These are phyloP conservation scores for Peronospora tabacina DNA, from an alignment of 352 stramenopile genomes.

Conservation along the genomic window DNA sequence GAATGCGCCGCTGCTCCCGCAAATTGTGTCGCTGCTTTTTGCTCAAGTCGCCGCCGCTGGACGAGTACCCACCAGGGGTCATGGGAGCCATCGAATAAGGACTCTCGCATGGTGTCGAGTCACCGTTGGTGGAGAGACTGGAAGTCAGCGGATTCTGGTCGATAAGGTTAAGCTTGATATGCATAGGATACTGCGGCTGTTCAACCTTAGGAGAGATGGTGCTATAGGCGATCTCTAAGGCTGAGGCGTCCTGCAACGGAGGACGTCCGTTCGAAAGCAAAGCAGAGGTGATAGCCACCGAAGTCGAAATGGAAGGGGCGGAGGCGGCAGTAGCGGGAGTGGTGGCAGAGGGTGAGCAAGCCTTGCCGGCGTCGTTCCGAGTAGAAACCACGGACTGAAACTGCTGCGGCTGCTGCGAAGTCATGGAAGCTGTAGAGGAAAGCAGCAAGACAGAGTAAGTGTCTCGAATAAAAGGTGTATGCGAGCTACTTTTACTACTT, in stretches of 20 bases:
- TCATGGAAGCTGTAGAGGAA: constrained; percentile 15
- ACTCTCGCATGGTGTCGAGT: constrained; percentile 63
- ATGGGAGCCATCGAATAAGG: constrained; percentile 55
- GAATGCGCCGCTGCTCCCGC: constrained; percentile 68
- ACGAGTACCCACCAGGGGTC: constrained; percentile 43
- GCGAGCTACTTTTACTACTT: neutral
- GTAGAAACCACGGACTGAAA: constrained; percentile 10
- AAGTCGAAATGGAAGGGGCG: neutral
- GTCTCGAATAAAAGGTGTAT: neutral
- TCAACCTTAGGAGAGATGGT: constrained; percentile 75
- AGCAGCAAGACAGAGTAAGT: constrained; percentile 7
- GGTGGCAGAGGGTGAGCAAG: constrained; percentile 2
- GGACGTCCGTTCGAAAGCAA: constrained; percentile 15
- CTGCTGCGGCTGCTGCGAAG: constrained; percentile 20
- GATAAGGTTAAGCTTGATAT: constrained; percentile 82
- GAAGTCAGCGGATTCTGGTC: constrained; percentile 54
- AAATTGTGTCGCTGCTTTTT: constrained; percentile 85
- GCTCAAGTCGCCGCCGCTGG: constrained; percentile 46
- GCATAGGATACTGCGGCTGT: constrained; percentile 44
- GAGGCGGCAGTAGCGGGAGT: neutral
- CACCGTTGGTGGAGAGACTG: constrained; percentile 40
- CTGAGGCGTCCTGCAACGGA: constrained; percentile 25
- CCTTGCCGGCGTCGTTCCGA: constrained; percentile 6
- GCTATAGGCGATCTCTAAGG: constrained; percentile 72
- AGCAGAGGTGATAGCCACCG: constrained; percentile 4